Percentiles rank a stretch among this genome's conserved stretches.
These are phyloP conservation scores for Epichloe glyceriae DNA, from an alignment of 2,329 filamentous ascomycete species.

Conservation along the genomic window DNA sequence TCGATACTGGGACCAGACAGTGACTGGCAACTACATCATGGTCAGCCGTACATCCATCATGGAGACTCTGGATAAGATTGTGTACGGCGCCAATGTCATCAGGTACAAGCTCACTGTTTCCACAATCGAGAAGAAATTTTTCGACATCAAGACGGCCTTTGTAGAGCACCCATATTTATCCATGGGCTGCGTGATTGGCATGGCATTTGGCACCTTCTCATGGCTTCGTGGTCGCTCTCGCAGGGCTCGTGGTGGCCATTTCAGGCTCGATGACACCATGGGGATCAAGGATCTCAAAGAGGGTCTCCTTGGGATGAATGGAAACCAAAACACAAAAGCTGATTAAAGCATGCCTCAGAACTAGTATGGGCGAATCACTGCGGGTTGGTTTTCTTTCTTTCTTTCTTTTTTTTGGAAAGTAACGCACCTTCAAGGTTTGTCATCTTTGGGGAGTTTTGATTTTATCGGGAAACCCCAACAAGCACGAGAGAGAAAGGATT, in stretches of 20 bases:
- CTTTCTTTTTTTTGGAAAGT: slow-evolving; percentile 6
- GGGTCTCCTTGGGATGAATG: slow-evolving; percentile 41
- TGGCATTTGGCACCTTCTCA: slow-evolving; percentile 38
- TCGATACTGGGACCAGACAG: slow-evolving; percentile 87
- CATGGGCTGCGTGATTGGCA: slow-evolving; percentile 42
- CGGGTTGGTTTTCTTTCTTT: not conserved
- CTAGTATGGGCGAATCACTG: not conserved
- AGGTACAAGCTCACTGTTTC: slow-evolving; percentile 67
- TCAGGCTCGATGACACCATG: slow-evolving; percentile 46
- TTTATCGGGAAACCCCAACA: not conserved
- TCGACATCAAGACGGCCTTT: slow-evolving; percentile 47
- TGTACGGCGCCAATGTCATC: slow-evolving; percentile 56
- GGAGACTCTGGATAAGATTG: slow-evolving; percentile 66
- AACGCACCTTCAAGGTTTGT: slow-evolving; percentile 2
- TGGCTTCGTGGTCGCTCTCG: slow-evolving; percentile 44
- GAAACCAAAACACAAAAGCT: slow-evolving; percentile 23
- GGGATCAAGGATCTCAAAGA: slow-evolving; percentile 46
- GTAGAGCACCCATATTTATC: slow-evolving; percentile 46
- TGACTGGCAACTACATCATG: slow-evolving; percentile 79
- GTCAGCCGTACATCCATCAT: slow-evolving; percentile 82
- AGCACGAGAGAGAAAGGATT: not conserved
- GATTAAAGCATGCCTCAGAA: slow-evolving; percentile 13
- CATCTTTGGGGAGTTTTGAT: not conserved
- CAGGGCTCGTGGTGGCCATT: slow-evolving; percentile 42
- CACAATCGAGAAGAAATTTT: slow-evolving; percentile 57